These are phyloP conservation scores for Globisporangium ultimum DNA, from an alignment of 352 stramenopile species.

Conservation along the genomic window DNA sequence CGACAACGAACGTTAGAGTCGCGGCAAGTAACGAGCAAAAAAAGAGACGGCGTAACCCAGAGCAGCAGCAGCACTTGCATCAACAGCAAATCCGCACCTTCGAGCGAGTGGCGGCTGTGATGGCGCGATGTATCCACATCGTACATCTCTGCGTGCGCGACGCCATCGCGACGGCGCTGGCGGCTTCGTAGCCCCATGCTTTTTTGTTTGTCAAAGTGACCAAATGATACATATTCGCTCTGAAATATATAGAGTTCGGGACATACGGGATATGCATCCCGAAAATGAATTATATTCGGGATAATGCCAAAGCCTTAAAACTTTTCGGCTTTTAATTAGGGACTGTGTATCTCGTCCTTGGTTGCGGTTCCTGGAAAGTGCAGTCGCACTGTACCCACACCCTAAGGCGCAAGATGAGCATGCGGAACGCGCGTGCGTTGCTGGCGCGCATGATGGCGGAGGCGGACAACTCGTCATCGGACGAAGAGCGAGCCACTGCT, in stretches of 20 bases:
- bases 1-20: background rate
- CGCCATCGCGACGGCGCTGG: conserved; percentile 36
- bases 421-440: conserved; percentile 2
- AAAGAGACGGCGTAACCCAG: background rate
- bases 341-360: too few species aligned
- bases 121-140: conserved; percentile 37
- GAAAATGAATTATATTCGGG: too few species aligned
- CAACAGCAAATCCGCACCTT: conserved; percentile 22
- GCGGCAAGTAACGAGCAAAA: background rate
- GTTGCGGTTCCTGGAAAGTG: too few species aligned
- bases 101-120: background rate
- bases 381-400: too few species aligned
- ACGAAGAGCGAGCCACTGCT: conserved; percentile 6
- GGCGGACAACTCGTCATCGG: conserved; percentile 22
- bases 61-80: background rate
- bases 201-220: background rate
- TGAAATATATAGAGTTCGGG: too few species aligned
- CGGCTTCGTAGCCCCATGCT: conserved; percentile 49
- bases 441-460: conserved; percentile 12
- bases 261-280: too few species aligned
- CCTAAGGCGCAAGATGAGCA: background rate
- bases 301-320: too few species aligned
- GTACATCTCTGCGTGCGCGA: conserved; percentile 23
- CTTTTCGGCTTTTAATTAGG: too few species aligned
- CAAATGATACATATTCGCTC: background rate